These are phyloP conservation scores for Aspergillus novoparasiticus DNA, from an alignment of 2,329 filamentous ascomycete species.

Conservation along the genomic window DNA sequence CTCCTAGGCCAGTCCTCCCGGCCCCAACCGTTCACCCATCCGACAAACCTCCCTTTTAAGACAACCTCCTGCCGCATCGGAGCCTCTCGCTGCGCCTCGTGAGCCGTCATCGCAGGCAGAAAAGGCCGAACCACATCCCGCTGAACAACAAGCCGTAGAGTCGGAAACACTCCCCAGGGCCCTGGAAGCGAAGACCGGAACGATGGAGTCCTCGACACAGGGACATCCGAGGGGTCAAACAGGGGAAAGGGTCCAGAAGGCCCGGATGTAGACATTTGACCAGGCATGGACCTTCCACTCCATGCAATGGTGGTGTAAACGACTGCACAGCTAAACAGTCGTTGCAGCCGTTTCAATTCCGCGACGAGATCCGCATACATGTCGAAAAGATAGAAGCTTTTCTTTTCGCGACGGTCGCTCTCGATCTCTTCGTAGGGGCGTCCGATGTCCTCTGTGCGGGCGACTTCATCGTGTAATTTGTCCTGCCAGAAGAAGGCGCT, in stretches of 20 bases:
- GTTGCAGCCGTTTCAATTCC: conserved; percentile 39
- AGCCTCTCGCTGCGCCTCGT: conserved; percentile 39
- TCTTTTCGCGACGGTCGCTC: conserved; percentile 26
- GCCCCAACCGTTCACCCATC: conserved; percentile 41
- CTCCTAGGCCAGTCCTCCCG: conserved; percentile 39
- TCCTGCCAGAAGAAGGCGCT: conserved; percentile 60
- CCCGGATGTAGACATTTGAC: conserved; percentile 10
- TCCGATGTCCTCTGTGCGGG: conserved; percentile 42
- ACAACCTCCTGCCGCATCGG: conserved; percentile 40
- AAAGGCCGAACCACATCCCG: conserved; percentile 41
- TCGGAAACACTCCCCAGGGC: conserved; percentile 44
- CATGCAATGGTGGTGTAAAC: conserved; percentile 40
- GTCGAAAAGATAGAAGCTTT: conserved; percentile 34
- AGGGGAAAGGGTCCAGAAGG: conserved; percentile 25
- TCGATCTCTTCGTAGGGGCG: conserved; percentile 31
- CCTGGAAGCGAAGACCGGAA: conserved; percentile 39
- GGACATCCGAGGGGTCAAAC: conserved; percentile 12
- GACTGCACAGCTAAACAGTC: conserved; percentile 41
- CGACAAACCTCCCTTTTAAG: conserved; percentile 36
- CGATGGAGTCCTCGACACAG: conserved; percentile 24
- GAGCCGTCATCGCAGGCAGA: conserved; percentile 32
- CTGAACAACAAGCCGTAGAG: conserved; percentile 40
- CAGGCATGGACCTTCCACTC: conserved; percentile 15
- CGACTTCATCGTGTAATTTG: conserved; percentile 47
- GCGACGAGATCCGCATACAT: conserved; percentile 33